Evolutionary conservation across 306 rosid genomes (phyloP), one percentile per base, ranked within the genome.

Genomic region (Pterocarpus macrocarpus): DNA sequence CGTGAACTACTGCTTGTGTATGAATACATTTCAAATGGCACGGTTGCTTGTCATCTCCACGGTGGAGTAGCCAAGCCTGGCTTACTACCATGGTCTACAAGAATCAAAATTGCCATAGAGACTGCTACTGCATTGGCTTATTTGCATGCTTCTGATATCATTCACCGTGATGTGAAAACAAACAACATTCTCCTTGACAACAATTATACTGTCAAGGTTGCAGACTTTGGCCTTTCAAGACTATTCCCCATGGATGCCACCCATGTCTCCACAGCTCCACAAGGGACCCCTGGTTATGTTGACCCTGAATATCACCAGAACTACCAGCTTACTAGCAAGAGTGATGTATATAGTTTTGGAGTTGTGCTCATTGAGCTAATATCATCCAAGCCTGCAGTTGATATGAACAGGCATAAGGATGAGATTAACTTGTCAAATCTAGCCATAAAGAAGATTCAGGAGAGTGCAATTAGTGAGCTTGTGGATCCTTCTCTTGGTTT

Each of bases 111-210:
- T 28, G 97, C 95, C 56, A 78, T 92, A 11, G 94, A 94, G 69
- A 92, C 92, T 0, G 95, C 95, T 9, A 52, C 11, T 38, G 94
- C 97, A 14, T 72, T 92, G 75, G 77, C 87, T 30, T 92, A 90
- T 79, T 95, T 94, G 64, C 98, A 94, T 56, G 98, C 97, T 71
- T 94, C 94, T 0, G 89, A 84, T 1, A 86, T 84, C 71, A 79
- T 87, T 10, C 97, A 92, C 70, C 94, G 98, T 3, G 98, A 94
- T 33, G 92, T 94, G 76, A 94, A 94, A 91, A 73, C 74, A n/a
- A 84, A 39, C 69, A 87, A 87, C 83, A 80, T 87, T 59, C 85
- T 87, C 35, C 78, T 87, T 3, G 83, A 85, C 28, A 32, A 6
- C 35, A 76, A 61, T 33, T 87, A 5, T 61, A 0, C 61, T 45